These are phyloP conservation scores for Sarocladiaceae sp. DNA, from an alignment of 2,329 filamentous ascomycete genomes.

Conservation along the genomic window DNA sequence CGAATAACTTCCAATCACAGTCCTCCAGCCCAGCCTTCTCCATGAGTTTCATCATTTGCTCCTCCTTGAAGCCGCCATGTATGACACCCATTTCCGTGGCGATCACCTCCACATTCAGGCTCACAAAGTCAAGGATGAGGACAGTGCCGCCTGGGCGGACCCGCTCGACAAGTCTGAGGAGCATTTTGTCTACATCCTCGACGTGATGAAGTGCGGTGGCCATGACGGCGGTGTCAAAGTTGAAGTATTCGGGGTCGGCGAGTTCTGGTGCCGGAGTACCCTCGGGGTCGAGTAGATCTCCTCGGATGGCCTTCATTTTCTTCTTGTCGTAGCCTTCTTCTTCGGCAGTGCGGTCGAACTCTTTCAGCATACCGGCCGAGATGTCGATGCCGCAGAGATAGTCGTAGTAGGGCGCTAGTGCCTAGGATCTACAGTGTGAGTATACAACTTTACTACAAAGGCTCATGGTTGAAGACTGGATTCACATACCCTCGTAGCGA, in stretches of 20 bases:
- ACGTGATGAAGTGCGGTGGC: conserved; percentile 33
- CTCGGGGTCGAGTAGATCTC: conserved; percentile 22
- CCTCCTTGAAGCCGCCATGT: conserved; percentile 21
- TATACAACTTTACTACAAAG: too few relatives aligned
- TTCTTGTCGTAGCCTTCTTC: conserved; percentile 18
- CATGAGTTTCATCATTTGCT: conserved; percentile 17
- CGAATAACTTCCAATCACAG: conserved; percentile 22
- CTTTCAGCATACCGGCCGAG: conserved; percentile 24
- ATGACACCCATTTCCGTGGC: conserved; percentile 5
- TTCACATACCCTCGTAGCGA: conserved; percentile 22
- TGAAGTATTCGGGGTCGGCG: conserved; percentile 16
- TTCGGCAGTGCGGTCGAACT: conserved; percentile 25
- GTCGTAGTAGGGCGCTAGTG: conserved; percentile 24
- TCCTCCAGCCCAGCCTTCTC: conserved; percentile 18
- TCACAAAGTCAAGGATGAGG: conserved; percentile 28
- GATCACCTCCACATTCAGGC: background rate
- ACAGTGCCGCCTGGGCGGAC: conserved; percentile 25
- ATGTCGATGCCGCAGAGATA: conserved; percentile 30
- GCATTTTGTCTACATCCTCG: conserved; percentile 21
- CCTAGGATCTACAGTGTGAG: conserved; percentile 16
- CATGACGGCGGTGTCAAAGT: conserved; percentile 29
- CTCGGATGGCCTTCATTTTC: conserved; percentile 26
- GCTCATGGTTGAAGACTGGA: background rate
- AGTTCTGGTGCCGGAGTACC: conserved; percentile 17
- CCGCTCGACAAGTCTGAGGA: conserved; percentile 22